Evolutionary conservation across 2,329 filamentous ascomycete genomes (phyloP).

Genomic region (Trichoderma sp.): DNA sequence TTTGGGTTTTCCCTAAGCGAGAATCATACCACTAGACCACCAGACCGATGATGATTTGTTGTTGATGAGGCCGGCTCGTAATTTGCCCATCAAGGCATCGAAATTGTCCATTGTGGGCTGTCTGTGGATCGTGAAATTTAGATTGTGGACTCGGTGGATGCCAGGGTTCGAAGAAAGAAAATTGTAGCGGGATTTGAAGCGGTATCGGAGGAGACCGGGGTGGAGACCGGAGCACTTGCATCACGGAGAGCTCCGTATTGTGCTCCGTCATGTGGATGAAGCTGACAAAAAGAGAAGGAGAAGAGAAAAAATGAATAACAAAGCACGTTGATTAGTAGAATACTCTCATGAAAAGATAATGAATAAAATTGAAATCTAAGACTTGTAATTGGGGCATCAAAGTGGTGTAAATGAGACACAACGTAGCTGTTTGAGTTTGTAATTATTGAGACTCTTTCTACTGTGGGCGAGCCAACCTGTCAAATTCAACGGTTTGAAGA

Average conservation of each 20-base stretch:
- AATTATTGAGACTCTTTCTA: background rate
- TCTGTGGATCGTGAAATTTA: background rate
- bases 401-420: background rate
- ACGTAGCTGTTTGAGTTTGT: background rate
- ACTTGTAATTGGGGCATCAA: background rate
- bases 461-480: background rate
- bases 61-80: background rate
- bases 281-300: background rate
- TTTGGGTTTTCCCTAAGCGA: constrained; percentile 22
- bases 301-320: background rate
- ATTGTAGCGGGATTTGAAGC: background rate
- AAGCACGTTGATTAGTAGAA: background rate
- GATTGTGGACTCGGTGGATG: background rate
- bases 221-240: background rate
- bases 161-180: background rate
- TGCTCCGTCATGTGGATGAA: background rate
- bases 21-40: constrained; percentile 24
- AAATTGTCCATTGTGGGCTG: background rate
- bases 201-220: constrained; percentile 9
- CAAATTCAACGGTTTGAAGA: background rate
- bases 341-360: background rate
- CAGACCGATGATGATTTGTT: constrained; percentile 17
- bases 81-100: background rate
- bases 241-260: constrained; percentile 1
- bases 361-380: background rate